A percentile compares a stretch with the other conserved stretches of the same genome.
Conservation (phyloP, 2,329 filamentous ascomycete species). For the Fusarium begoniae region DNA sequence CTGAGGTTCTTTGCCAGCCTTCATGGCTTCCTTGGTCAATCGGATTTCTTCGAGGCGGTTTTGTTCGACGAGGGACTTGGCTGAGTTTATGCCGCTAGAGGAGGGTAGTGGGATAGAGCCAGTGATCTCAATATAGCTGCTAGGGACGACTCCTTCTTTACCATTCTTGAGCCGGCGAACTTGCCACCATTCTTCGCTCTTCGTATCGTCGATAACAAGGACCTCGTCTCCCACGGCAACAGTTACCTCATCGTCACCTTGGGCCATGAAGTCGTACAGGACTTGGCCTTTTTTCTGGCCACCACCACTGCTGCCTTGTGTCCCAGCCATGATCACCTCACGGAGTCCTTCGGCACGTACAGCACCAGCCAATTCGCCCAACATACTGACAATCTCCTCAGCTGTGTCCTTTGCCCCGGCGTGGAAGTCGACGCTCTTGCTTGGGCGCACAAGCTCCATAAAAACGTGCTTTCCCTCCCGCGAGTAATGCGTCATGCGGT, state of each 20-base stretch:
- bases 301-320: constrained; percentile 53
- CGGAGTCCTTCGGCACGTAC: constrained; percentile 83
- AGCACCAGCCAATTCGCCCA: constrained; percentile 90
- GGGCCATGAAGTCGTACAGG: constrained; percentile 95
- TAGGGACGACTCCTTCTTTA: constrained; percentile 94
- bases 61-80: constrained; percentile 77
- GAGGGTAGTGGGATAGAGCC: constrained; percentile 67
- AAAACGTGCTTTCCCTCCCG: constrained; percentile 99
- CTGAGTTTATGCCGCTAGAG: constrained; percentile 60
- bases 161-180: constrained; percentile 89
- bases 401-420: constrained; percentile 97
- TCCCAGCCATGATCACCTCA: constrained; percentile 85
- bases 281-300: constrained; percentile 81
- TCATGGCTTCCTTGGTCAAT: constrained; percentile 81
- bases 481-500: constrained; percentile 96
- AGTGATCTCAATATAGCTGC: constrained; percentile 92
- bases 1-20: constrained; percentile 64
- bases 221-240: constrained; percentile 92
- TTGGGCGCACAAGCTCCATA: constrained; percentile 88
- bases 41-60: constrained; percentile 82
- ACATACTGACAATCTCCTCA: constrained; percentile 85
- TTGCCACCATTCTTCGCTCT: constrained; percentile 99
- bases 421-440: constrained; percentile 96
- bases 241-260: constrained; percentile 95
- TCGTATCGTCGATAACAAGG: constrained; percentile 84